A percentile compares a stretch with the other conserved stretches of the same genome.
Evolutionary conservation across 2,329 filamentous ascomycete genomes (phyloP).

Genomic region (Cladophialophora carrionii): DNA sequence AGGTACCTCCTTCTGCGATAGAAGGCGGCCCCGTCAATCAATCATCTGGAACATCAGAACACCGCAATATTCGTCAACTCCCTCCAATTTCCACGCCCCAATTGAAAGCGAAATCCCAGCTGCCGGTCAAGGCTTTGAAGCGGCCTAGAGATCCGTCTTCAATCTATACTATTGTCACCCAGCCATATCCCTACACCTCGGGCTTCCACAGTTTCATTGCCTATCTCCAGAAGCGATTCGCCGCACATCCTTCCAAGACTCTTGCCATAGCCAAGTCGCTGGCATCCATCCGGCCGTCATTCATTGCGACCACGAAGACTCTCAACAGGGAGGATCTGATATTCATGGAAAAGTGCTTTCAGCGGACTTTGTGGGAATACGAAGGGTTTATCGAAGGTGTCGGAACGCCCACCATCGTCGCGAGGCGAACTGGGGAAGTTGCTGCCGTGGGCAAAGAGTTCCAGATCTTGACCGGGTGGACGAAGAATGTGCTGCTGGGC

Average conservation of each 20-base stretch:
- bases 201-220: conserved; percentile 88
- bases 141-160: conserved; percentile 72
- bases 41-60: conserved; percentile 37
- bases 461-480: conserved; percentile 92
- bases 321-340: conserved; percentile 85
- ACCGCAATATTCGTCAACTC: conserved; percentile 44
- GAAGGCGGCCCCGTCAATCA: conserved; percentile 17
- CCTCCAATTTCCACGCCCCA: conserved; percentile 49
- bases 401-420: conserved; percentile 88
- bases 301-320: conserved; percentile 89
- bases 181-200: conserved; percentile 87
- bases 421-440: conserved; percentile 90
- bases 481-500: conserved; percentile 82
- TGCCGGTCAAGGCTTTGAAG: conserved; percentile 45
- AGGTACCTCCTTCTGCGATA: conserved; percentile 24
- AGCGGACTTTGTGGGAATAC: conserved; percentile 88
- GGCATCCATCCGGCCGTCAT: conserved; percentile 85
- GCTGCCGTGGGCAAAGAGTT: conserved; percentile 96
- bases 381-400: conserved; percentile 89
- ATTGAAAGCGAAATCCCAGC: conserved; percentile 46
- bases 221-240: conserved; percentile 75
- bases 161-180: conserved; percentile 86
- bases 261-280: conserved; percentile 84
- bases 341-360: conserved; percentile 97
- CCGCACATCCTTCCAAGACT: conserved; percentile 67